phyloP scores from a whole-genome alignment of 345 rosid species.

The Triadica sebifera region DNA sequence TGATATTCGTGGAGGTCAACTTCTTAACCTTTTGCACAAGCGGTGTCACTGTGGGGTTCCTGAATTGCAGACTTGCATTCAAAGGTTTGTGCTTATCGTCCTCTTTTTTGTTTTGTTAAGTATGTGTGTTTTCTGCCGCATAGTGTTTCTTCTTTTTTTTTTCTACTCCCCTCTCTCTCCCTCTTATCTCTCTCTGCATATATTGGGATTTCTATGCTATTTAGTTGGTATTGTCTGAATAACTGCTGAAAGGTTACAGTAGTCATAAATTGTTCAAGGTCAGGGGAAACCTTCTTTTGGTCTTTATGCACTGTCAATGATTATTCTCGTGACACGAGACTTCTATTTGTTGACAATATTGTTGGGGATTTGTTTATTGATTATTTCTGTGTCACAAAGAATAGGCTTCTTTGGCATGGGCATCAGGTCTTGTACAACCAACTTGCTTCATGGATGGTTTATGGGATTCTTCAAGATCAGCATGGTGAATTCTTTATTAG shows the following conservation, averaged over 20 bases:
- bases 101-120: not conserved
- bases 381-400: constrained; percentile 15
- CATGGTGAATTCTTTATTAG: constrained; percentile 83
- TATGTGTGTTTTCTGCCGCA: not conserved
- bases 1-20: constrained; percentile 89
- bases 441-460: constrained; percentile 94
- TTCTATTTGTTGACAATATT: not conserved
- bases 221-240: not conserved
- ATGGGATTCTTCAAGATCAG: constrained; percentile 96
- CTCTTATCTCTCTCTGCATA: not conserved
- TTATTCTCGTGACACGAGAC: not conserved
- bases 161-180: too few species aligned
- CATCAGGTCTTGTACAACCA: constrained; percentile 95
- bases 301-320: not conserved
- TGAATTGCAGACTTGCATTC: constrained; percentile 88
- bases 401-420: constrained; percentile 98
- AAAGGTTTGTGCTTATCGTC: constrained; percentile 48
- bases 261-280: not conserved
- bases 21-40: constrained; percentile 76
- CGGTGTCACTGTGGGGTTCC: constrained; percentile 98
- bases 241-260: not conserved
- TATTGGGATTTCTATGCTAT: not conserved
- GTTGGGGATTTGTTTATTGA: not conserved
- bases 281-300: not conserved
- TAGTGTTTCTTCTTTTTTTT: not conserved